Conservation (phyloP, 352 stramenopile genomes). For the Thalassiosira pacifica region DNA sequence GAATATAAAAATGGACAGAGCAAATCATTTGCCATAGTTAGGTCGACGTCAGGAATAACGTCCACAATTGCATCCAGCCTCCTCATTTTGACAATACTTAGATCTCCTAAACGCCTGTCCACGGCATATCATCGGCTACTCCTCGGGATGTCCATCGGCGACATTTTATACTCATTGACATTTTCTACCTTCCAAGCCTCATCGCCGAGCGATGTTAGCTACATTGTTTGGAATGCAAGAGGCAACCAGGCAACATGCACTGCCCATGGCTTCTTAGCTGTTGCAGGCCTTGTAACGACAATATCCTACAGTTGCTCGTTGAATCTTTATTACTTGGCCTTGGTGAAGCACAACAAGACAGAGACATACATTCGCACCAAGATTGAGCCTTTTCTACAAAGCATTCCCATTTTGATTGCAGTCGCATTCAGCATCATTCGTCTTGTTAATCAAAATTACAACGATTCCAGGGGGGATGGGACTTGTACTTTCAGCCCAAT, state of each 20-base stretch:
- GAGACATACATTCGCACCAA: slow-evolving; percentile 18
- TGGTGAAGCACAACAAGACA: slow-evolving; percentile 19
- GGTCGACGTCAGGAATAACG: not conserved
- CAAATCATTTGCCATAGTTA: too few species aligned
- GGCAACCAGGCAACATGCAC: slow-evolving; percentile 31
- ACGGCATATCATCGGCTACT: slow-evolving; percentile 22
- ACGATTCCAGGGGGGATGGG: not conserved
- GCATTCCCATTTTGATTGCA: not conserved
- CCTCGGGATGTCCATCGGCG: slow-evolving; percentile 23
- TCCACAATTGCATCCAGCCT: slow-evolving; percentile 5
- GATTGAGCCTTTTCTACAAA: slow-evolving; percentile 32
- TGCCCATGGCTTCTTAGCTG: slow-evolving; percentile 32
- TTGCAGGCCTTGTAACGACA: too few species aligned
- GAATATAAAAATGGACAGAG: not conserved
- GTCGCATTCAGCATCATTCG: not conserved
- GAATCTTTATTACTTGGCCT: slow-evolving; percentile 20
- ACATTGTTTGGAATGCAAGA: slow-evolving; percentile 30
- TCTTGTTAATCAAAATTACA: not conserved
- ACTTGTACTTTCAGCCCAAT: too few species aligned
- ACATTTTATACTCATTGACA: slow-evolving; percentile 31
- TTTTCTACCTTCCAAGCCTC: not conserved
- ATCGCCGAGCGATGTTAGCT: slow-evolving; percentile 18
- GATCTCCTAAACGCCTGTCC: not conserved
- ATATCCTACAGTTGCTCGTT: slow-evolving; percentile 23
- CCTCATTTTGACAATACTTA: slow-evolving; percentile 6